A percentile compares a stretch with the other conserved stretches of the same genome.
Evolutionary conservation across 129 eudicot genomes (phyloP).

Genomic region (Cynara cardunculus): DNA sequence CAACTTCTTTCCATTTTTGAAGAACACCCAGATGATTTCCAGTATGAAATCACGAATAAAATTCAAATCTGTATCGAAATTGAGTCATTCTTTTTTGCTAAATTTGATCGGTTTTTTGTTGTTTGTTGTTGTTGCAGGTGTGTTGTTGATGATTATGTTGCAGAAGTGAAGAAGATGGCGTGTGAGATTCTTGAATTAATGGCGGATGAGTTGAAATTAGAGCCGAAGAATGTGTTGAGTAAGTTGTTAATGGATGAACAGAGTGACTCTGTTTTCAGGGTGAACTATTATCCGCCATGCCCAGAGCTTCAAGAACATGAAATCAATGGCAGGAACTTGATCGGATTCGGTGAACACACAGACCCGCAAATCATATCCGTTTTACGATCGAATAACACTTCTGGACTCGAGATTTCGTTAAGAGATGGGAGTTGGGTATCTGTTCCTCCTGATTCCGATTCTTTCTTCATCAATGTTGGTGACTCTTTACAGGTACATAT

Average conservation of each 20-base stretch:
- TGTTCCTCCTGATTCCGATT: slow-evolving; percentile 35
- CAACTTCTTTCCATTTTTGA: slow-evolving; percentile 33
- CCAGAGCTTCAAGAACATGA: slow-evolving; percentile 28
- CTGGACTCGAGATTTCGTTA: slow-evolving; percentile 30
- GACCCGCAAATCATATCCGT: slow-evolving; percentile 44
- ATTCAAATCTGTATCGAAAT: not conserved
- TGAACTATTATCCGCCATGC: slow-evolving; percentile 36
- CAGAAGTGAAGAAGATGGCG: slow-evolving; percentile 62
- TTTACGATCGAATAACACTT: slow-evolving; percentile 49
- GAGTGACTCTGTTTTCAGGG: slow-evolving; percentile 38
- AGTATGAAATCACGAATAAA: slow-evolving; percentile 33
- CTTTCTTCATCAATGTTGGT: slow-evolving; percentile 39
- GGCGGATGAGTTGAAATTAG: slow-evolving; percentile 71
- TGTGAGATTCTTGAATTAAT: slow-evolving; percentile 65
- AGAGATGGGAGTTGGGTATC: slow-evolving; percentile 29
- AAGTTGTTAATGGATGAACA: slow-evolving; percentile 48
- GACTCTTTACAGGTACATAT: slow-evolving; percentile 34
- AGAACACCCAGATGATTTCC: slow-evolving; percentile 40
- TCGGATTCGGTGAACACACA: slow-evolving; percentile 38
- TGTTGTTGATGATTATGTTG: slow-evolving; percentile 50
- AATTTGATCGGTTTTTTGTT: not conserved
- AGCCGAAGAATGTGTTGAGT: slow-evolving; percentile 59
- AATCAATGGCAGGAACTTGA: slow-evolving; percentile 26
- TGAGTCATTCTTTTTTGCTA: not conserved
- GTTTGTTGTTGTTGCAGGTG: slow-evolving; percentile 21